phyloP scores from a whole-genome alignment of 768 basidiomycete species.

The Melanogaster broomeanus region DNA sequence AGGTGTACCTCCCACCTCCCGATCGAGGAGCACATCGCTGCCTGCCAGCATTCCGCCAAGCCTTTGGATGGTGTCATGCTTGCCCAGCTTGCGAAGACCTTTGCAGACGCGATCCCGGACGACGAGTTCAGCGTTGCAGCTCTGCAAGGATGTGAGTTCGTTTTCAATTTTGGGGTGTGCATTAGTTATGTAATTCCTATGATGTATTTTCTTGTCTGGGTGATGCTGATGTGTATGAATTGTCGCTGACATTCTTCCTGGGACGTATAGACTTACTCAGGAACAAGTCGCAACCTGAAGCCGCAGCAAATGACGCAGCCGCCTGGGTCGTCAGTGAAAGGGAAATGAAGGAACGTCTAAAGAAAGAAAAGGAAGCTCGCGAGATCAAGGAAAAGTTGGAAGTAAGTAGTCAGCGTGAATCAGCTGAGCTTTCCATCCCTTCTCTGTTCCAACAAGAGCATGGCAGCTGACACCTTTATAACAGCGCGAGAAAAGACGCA shows the following conservation, averaged over 20 bases:
- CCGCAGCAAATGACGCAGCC: constrained; percentile 64
- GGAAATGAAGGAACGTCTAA: constrained; percentile 70
- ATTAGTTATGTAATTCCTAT: constrained; percentile 1
- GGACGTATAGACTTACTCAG: constrained; percentile 64
- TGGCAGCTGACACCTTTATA: constrained; percentile 8
- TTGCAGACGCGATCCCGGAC: constrained; percentile 82
- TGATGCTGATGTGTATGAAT: constrained; percentile 23
- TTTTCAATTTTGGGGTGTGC: constrained; percentile 17
- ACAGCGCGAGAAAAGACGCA: constrained; percentile 47
- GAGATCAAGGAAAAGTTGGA: constrained; percentile 68
- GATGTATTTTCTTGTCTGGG: constrained; percentile 18
- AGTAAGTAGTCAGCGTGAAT: constrained; percentile 43
- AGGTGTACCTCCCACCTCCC: constrained; percentile 66
- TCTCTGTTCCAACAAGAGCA: constrained; percentile 2
- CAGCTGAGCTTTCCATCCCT: constrained; percentile 18
- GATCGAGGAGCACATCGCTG: constrained; percentile 56
- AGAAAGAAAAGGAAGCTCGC: constrained; percentile 71
- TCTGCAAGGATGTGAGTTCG: constrained; percentile 82
- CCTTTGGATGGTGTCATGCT: constrained; percentile 67
- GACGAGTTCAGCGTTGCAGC: constrained; percentile 89
- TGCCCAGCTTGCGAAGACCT: constrained; percentile 68
- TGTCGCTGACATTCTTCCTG: constrained; percentile 25
- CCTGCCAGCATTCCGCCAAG: constrained; percentile 61
- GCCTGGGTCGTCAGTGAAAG: constrained; percentile 78
- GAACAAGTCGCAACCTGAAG: constrained; percentile 82